phyloP scores from a whole-genome alignment of 768 basidiomycete genomes.

The Trametes elegans region DNA sequence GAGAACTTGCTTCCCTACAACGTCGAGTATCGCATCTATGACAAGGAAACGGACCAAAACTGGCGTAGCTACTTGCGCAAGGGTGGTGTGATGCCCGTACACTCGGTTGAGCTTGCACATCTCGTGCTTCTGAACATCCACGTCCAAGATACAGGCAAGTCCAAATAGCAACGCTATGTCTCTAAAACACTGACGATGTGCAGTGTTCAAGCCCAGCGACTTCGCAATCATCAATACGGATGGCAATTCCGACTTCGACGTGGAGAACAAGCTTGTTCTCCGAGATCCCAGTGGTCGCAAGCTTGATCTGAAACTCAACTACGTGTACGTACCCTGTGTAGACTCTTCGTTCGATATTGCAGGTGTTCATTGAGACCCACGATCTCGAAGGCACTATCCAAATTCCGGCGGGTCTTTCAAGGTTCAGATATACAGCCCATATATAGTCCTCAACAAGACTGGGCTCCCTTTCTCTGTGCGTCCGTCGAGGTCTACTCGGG shows the following conservation, averaged over 20 bases:
- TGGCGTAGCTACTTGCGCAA: slow-evolving; percentile 92
- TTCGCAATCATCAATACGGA: slow-evolving; percentile 98
- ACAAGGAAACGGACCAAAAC: slow-evolving; percentile 92
- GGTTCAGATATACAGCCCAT: slow-evolving; percentile 92
- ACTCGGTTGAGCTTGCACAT: slow-evolving; percentile 90
- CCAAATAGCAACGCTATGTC: background rate
- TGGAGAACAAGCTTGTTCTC: slow-evolving; percentile 69
- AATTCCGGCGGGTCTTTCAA: slow-evolving; percentile 95
- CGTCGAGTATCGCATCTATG: slow-evolving; percentile 93
- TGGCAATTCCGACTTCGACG: slow-evolving; percentile 83
- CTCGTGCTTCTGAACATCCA: slow-evolving; percentile 87
- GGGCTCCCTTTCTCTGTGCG: slow-evolving; percentile 76
- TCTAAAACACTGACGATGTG: background rate
- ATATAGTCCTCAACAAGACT: slow-evolving; percentile 90
- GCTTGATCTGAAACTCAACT: slow-evolving; percentile 82
- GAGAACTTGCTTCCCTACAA: slow-evolving; percentile 96
- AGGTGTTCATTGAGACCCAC: background rate
- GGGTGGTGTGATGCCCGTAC: slow-evolving; percentile 94
- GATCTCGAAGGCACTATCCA: slow-evolving; percentile 61
- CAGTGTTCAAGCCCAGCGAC: slow-evolving; percentile 91
- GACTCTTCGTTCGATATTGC: background rate
- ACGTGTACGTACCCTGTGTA: slow-evolving; percentile 60
- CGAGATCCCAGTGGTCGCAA: slow-evolving; percentile 74
- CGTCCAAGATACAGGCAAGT: slow-evolving; percentile 83
- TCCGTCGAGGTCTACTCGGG: slow-evolving; percentile 54